These are phyloP conservation scores for Pestalotiopsis sp. DNA, from an alignment of 2,329 filamentous ascomycete species.

Conservation along the genomic window DNA sequence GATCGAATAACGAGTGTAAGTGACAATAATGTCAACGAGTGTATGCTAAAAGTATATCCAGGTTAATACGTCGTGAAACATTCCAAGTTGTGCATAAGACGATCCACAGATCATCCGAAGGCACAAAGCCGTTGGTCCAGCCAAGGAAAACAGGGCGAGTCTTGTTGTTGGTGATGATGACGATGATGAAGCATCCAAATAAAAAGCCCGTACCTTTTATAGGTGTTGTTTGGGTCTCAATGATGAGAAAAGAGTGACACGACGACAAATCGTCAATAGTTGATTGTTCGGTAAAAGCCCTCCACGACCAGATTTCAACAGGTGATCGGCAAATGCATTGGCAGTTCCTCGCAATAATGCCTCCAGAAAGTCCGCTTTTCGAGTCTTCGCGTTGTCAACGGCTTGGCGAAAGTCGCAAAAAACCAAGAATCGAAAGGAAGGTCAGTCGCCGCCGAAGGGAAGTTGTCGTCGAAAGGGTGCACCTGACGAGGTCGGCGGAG, in stretches of 20 bases:
- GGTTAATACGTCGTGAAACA: neutral
- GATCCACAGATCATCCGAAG: constrained; percentile 21
- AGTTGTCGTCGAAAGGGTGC: constrained; percentile 32
- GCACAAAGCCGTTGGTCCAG: neutral
- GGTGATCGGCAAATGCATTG: constrained; percentile 15
- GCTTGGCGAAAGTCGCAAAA: constrained; percentile 5
- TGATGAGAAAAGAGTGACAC: constrained; percentile 32
- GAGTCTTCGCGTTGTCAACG: constrained; percentile 11
- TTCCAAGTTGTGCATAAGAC: constrained; percentile 13
- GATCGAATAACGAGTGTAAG: constrained; percentile 46
- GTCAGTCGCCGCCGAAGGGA: constrained; percentile 25
- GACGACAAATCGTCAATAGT: constrained; percentile 35
- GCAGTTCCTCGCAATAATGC: constrained; percentile 11
- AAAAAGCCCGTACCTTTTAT: constrained; percentile 3
- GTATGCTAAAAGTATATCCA: constrained; percentile 26
- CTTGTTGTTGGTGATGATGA: neutral
- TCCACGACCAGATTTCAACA: constrained; percentile 9
- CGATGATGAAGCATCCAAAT: neutral
- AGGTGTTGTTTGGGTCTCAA: neutral
- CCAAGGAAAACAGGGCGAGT: neutral
- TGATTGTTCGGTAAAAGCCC: constrained; percentile 15
- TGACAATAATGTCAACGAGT: constrained; percentile 46
- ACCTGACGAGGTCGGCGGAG: constrained; percentile 33
- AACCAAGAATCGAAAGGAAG: constrained; percentile 22
- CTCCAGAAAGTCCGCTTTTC: constrained; percentile 21